These are phyloP conservation scores for Ophiorrhiza pumila DNA, from an alignment of 257 asterid genomes.

Conservation along the genomic window DNA sequence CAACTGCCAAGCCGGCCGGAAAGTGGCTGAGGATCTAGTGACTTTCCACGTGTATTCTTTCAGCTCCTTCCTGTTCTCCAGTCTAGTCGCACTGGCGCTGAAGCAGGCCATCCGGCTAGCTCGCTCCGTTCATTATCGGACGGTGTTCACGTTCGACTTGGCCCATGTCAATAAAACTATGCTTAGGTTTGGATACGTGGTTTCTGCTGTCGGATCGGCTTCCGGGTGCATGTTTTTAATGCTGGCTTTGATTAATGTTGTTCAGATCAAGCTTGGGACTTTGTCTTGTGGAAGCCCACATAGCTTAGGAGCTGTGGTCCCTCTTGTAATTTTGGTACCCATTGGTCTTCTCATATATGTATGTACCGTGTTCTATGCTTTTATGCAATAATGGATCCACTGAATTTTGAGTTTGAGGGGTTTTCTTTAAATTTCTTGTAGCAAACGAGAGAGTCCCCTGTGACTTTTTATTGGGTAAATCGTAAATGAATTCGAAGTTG, in stretches of 20 bases:
- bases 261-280: conserved; percentile 80
- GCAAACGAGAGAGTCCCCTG: neutral
- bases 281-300: conserved; percentile 68
- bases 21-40: conserved; percentile 57
- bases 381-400: conserved; percentile 39
- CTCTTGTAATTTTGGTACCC: conserved; percentile 69
- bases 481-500: neutral
- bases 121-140: conserved; percentile 37
- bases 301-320: conserved; percentile 72
- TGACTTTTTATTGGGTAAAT: neutral
- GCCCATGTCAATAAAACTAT: conserved; percentile 54
- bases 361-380: conserved; percentile 64
- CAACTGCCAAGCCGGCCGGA: conserved; percentile 49
- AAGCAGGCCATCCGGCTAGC: conserved; percentile 68
- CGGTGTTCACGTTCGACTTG: conserved; percentile 49
- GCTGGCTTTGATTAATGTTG: conserved; percentile 80
- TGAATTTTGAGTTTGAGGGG: neutral
- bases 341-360: conserved; percentile 67
- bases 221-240: conserved; percentile 66
- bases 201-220: conserved; percentile 80
- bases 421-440: neutral
- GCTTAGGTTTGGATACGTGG: conserved; percentile 74
- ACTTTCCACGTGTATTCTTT: conserved; percentile 84
- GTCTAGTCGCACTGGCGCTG: conserved; percentile 71
- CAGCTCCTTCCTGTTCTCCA: conserved; percentile 88